Evolutionary conservation across 345 rosid species (phyloP).

Genomic region (Eucalyptus rudis): DNA sequence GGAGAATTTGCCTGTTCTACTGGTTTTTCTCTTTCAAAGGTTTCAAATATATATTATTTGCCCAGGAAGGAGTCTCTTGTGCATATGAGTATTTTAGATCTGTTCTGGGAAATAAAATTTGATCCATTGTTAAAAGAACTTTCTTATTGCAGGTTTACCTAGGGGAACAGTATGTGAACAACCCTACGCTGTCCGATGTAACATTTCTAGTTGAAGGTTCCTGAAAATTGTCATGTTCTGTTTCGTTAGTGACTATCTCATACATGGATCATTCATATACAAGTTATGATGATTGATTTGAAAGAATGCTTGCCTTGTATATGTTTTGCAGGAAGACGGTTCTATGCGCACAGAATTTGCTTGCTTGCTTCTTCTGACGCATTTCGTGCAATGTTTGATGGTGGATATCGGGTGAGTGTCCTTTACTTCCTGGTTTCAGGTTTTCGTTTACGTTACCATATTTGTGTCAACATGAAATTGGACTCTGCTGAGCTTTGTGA

Average conservation of each 20-base stretch:
- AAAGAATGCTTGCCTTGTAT: not conserved
- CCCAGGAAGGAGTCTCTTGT: not conserved
- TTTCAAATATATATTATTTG: not conserved
- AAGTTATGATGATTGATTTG: not conserved
- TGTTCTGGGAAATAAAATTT: not conserved
- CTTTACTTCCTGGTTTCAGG: not conserved
- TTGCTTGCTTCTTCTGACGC: constrained; percentile 99
- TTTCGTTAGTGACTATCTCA: not conserved
- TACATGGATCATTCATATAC: not conserved
- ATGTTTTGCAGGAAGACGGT: constrained; percentile 59
- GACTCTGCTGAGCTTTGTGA: not conserved
- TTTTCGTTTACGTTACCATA: not conserved
- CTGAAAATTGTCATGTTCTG: not conserved
- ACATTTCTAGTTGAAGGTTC: constrained; percentile 93
- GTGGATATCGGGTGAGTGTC: constrained; percentile 85
- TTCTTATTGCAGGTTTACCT: constrained; percentile 61
- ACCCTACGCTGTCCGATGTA: constrained; percentile 81
- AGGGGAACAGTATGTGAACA: constrained; percentile 95
- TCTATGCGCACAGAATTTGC: constrained; percentile 96
- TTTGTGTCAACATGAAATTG: not conserved
- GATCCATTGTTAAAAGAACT: not conserved
- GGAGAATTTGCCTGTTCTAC: not conserved
- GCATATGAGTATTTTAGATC: not conserved
- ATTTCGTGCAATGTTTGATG: constrained; percentile 99
- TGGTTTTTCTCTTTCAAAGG: not conserved